These are phyloP conservation scores for Corylus avellana DNA, from an alignment of 306 rosid genomes.

Conservation along the genomic window DNA sequence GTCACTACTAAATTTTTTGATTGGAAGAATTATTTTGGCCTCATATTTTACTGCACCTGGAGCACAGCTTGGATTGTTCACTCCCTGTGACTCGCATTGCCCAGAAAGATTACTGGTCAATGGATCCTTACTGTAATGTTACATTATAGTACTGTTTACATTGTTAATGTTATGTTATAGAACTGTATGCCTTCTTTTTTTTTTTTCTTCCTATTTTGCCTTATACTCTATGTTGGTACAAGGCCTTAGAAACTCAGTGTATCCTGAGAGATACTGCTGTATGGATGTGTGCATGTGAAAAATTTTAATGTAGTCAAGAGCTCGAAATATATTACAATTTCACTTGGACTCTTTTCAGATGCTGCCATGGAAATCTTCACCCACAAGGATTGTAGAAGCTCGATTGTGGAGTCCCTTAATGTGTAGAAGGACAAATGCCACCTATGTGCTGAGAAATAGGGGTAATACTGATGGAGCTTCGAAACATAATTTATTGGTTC, in stretches of 20 bases:
- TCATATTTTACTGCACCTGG: background rate
- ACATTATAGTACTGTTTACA: background rate
- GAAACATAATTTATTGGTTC: conserved; percentile 37
- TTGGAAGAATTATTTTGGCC: background rate
- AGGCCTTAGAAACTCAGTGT: background rate
- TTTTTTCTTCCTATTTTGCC: background rate
- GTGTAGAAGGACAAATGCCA: conserved; percentile 4
- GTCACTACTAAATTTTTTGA: background rate
- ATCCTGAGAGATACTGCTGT: background rate
- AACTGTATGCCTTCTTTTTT: no score
- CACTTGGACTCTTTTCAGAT: conserved; percentile 41
- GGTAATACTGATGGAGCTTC: conserved; percentile 19
- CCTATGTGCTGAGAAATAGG: conserved; percentile 14
- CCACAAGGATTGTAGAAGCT: conserved; percentile 28
- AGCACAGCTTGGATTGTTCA: background rate
- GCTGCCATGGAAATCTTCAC: conserved; percentile 35
- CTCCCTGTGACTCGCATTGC: background rate
- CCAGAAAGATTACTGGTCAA: background rate
- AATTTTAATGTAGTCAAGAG: background rate
- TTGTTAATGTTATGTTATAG: no score
- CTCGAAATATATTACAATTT: background rate
- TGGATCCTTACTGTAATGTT: background rate
- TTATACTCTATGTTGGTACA: background rate
- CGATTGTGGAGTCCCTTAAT: conserved; percentile 16
- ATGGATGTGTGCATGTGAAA: background rate